Conservation (phyloP, 768 basidiomycete species). For the Leccinum uliginosum region DNA sequence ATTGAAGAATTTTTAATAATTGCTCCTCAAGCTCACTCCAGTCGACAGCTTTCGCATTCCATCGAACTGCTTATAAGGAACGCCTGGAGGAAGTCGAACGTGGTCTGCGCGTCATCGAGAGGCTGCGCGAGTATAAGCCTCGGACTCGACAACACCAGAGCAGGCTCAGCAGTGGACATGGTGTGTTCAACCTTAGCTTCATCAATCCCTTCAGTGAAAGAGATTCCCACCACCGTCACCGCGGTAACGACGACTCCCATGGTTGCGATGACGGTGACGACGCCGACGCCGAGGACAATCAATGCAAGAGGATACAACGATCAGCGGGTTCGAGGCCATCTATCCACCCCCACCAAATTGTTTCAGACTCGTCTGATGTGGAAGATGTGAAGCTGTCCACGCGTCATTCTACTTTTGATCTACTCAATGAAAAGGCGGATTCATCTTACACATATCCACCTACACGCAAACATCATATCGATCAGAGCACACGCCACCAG, state of each 20-base stretch:
- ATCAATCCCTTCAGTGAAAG: constrained; percentile 42
- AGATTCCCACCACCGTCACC: constrained; percentile 33
- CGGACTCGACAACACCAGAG: constrained; percentile 27
- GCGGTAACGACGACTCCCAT: constrained; percentile 15
- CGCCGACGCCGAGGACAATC: constrained; percentile 28
- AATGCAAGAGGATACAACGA: constrained; percentile 30
- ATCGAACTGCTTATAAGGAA: constrained; percentile 72
- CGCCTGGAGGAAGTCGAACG: constrained; percentile 56
- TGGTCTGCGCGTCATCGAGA: constrained; percentile 58
- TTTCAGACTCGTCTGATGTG: constrained; percentile 5
- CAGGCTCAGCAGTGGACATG: constrained; percentile 37
- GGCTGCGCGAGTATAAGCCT: constrained; percentile 62
- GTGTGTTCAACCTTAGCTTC: constrained; percentile 34
- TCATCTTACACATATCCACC: constrained; percentile 40
- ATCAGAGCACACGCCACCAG: constrained; percentile 22
- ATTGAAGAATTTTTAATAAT: not conserved
- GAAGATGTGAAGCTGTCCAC: constrained; percentile 12
- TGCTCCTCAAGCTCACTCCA: not conserved
- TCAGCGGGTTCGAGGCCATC: constrained; percentile 3
- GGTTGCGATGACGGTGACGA: constrained; percentile 29
- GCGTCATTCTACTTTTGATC: not conserved
- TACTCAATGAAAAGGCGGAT: constrained; percentile 6
- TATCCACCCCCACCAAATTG: constrained; percentile 1
- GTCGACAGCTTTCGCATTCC: constrained; percentile 61
- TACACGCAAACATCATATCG: constrained; percentile 13